Percentiles rank a stretch among this genome's conserved stretches.
These are phyloP conservation scores for Xylariaceae sp. DNA, from an alignment of 2,329 filamentous ascomycete species.

Conservation along the genomic window DNA sequence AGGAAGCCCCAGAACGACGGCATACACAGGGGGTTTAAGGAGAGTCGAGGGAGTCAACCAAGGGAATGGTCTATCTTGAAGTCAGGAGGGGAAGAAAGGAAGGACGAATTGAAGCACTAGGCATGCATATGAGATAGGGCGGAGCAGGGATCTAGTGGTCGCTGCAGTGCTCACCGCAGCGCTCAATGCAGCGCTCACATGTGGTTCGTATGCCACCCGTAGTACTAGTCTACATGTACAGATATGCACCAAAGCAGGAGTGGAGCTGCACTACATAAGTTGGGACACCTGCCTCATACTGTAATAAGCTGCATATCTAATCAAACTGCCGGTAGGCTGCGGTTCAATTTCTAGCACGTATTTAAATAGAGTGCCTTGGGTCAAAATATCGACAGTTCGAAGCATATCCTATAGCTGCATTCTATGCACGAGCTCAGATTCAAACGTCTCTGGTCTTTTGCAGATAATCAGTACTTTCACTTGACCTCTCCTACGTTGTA, in stretches of 20 bases:
- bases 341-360: too few species aligned
- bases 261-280: too few species aligned
- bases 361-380: too few species aligned
- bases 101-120: slow-evolving; percentile 5
- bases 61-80: neutral
- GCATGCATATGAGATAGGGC: slow-evolving; percentile 10
- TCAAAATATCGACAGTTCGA: too few species aligned
- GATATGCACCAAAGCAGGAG: neutral
- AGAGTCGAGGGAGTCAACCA: slow-evolving; percentile 1
- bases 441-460: slow-evolving; percentile 10
- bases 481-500: too few species aligned
- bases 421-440: neutral
- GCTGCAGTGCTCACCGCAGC: too few species aligned
- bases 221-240: too few species aligned
- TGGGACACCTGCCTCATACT: too few species aligned
- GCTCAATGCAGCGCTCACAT: neutral
- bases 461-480: too few species aligned
- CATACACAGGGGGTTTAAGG: neutral
- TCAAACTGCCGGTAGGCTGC: slow-evolving; percentile 4
- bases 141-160: slow-evolving; percentile 20
- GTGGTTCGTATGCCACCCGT: too few species aligned
- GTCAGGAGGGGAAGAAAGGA: slow-evolving; percentile 12
- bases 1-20: too few species aligned
- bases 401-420: slow-evolving; percentile 1
- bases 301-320: slow-evolving; percentile 3